A percentile compares a stretch with the other conserved stretches of the same genome.
Evolutionary conservation across 1,284 basidiomycete genomes (phyloP).

Genomic region (Takashimella tepidaria): DNA sequence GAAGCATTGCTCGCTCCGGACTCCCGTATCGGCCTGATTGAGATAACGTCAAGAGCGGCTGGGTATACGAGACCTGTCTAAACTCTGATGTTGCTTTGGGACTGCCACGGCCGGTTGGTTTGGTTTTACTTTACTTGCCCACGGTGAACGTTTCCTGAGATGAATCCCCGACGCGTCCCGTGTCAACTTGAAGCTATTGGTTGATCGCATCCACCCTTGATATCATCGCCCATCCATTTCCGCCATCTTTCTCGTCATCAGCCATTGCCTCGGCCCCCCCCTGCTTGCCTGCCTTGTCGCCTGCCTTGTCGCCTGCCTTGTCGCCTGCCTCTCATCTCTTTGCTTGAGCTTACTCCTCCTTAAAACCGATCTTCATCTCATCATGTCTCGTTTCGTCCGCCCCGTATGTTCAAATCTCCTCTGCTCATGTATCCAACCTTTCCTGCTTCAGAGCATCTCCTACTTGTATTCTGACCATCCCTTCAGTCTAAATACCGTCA

Average conservation of each 20-base stretch:
- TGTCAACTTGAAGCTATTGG: too few relatives aligned
- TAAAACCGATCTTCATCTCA: too few relatives aligned
- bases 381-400: slow-evolving; percentile 58
- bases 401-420: slow-evolving; percentile 30
- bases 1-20: too few relatives aligned
- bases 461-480: slow-evolving; percentile 2
- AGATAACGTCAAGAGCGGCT: too few relatives aligned
- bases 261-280: neutral
- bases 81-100: too few relatives aligned
- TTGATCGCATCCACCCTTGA: neutral
- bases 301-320: neutral
- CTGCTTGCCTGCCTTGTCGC: neutral
- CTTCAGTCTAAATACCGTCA: slow-evolving; percentile 61
- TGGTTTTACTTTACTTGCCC: too few relatives aligned
- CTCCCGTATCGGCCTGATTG: too few relatives aligned
- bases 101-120: too few relatives aligned
- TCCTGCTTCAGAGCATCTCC: neutral
- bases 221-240: neutral
- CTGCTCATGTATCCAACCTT: neutral
- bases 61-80: too few relatives aligned
- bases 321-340: neutral
- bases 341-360: too few relatives aligned
- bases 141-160: too few relatives aligned
- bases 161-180: too few relatives aligned
- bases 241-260: neutral